Evolutionary conservation across 1,139 yeast species (phyloP), one percentile per base, ranked within the genome.

Genomic region (Diutina mesorugosa): DNA sequence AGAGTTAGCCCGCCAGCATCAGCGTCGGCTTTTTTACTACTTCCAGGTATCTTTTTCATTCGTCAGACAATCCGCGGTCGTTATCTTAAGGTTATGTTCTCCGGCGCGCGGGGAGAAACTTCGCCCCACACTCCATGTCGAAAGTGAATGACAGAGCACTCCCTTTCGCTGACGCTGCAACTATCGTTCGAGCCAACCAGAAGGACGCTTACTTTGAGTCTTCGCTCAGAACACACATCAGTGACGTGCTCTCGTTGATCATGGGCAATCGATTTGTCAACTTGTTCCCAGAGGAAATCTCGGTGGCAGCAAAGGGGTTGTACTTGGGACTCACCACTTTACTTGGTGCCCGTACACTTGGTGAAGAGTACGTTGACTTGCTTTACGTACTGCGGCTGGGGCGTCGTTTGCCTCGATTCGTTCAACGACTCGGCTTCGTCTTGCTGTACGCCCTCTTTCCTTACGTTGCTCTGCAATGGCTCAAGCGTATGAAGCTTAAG

Each of bases 291-390:
- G 78, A 81, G 55, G 90, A 86, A 62, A 74, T 90, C 30, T 72
- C 84, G 0, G 77, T 83, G 0, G 68, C 73, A 2, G 80, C 87
- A 4, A 81, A 84, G 57, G 70, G 85, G 2, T 56, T 84, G 1
- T 90, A 91, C 64, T 72, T 89, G 32, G 72, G 77, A 1, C 71
- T 89, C 47, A 91, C 97, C 0, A 90, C 97, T 0, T 68, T 87
- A 16, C 60, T 81, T 4, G 93, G 95, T 0, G 82, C 89, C 4
- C 75, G 95, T 58, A 91, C 98, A 0, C 72, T 91, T 45, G 99
- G 99, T 0, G 98, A 91, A 67, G 98, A 93, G 69, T 91, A 91
- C 67, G 93, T 91, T 18, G 97, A 91, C 68, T 72, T 91, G 58
- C 73, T 86, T 21, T 89, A 90, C 64, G 87, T 88, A 6, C 77